These are phyloP conservation scores for Acacia confusa DNA, from an alignment of 306 rosid species.

Conservation along the genomic window DNA sequence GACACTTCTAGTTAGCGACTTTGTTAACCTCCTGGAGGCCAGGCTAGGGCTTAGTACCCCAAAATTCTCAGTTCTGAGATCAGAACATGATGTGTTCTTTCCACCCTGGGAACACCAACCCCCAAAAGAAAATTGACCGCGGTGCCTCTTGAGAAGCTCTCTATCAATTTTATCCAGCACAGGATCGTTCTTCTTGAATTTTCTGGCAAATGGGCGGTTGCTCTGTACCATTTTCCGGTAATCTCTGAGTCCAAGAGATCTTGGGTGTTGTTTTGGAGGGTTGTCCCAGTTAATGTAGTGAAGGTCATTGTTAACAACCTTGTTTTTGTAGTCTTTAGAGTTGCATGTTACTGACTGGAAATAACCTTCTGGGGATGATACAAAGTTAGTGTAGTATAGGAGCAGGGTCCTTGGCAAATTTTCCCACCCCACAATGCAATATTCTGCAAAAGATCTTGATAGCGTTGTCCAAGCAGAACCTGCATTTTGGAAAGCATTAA, in stretches of 20 bases:
- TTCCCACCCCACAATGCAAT: slow-evolving; percentile 88
- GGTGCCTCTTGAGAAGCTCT: slow-evolving; percentile 60
- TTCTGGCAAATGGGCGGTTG: slow-evolving; percentile 84
- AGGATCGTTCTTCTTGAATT: slow-evolving; percentile 65
- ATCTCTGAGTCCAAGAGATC: slow-evolving; percentile 67
- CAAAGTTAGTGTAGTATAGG: slow-evolving; percentile 90
- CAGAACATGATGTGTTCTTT: slow-evolving; percentile 41
- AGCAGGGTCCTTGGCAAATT: slow-evolving; percentile 89
- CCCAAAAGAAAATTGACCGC: slow-evolving; percentile 50
- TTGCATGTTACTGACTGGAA: slow-evolving; percentile 90
- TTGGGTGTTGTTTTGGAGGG: slow-evolving; percentile 93
- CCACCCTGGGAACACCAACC: slow-evolving; percentile 74
- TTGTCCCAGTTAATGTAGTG: slow-evolving; percentile 90
- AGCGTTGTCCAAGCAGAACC: slow-evolving; percentile 96
- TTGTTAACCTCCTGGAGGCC: slow-evolving; percentile 66
- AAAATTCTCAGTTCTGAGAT: slow-evolving; percentile 45
- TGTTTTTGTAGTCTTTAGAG: slow-evolving; percentile 64
- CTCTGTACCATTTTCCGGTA: slow-evolving; percentile 57
- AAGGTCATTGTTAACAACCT: slow-evolving; percentile 82
- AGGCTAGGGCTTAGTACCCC: slow-evolving; percentile 71
- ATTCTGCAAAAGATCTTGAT: slow-evolving; percentile 86
- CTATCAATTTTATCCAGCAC: slow-evolving; percentile 75
- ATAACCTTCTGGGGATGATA: slow-evolving; percentile 90
- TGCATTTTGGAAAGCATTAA: slow-evolving; percentile 27
- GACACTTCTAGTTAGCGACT: slow-evolving; percentile 46